Evolutionary conservation across 805 yeast genomes (phyloP), one percentile per base, ranked within the genome.

Genomic region (Scheffersomyces coipomensis): DNA sequence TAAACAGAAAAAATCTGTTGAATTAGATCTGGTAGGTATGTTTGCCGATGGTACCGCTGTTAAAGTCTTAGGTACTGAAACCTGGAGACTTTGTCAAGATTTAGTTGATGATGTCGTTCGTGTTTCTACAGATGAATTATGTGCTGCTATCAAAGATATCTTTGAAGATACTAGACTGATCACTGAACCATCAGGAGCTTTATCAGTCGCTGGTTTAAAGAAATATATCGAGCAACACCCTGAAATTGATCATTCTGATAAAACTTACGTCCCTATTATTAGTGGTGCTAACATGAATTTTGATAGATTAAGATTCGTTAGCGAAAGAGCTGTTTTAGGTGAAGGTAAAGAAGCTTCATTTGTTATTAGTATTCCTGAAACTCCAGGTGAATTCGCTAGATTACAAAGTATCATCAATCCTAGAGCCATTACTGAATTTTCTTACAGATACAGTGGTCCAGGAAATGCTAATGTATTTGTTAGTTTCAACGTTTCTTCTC

Each of bases 11-110:
- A 64, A 79, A 40, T 75, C 84, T 47, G 79, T 76, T 10, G 57
- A 70, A 2, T 71, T 95, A 37, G 62, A 71, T 18, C 68, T 74
- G n/a, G 98, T 90, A 3, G 99, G 99, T n/a, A 71, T 86, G 7
- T 93, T 93, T 65, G 99, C 99, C 17, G 99, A 93, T 62, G 99
- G 99, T 59, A 88, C 99, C 9, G 97, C 99, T 8, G 99, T 93
- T 31, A 86, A 82, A 56, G 61, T 83, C 19, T 73, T 88, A 17
- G 99, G 99, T 44, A 86, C 82, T 43, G 99, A 95, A 64, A 86
- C 96, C 10, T 93, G 88, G 73, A 75, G 93, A 53, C 75, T 91
- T 9, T 80, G 89, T 49, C 68, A 75, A 49, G 79, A 85, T 34
- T 76, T 77, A 43, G 87, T 95, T n/a, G 99, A 93, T 61, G 98